Base-by-base conservation (phyloP, 1,284 basidiomycete species). In the Meira miltonrushii region DNA sequence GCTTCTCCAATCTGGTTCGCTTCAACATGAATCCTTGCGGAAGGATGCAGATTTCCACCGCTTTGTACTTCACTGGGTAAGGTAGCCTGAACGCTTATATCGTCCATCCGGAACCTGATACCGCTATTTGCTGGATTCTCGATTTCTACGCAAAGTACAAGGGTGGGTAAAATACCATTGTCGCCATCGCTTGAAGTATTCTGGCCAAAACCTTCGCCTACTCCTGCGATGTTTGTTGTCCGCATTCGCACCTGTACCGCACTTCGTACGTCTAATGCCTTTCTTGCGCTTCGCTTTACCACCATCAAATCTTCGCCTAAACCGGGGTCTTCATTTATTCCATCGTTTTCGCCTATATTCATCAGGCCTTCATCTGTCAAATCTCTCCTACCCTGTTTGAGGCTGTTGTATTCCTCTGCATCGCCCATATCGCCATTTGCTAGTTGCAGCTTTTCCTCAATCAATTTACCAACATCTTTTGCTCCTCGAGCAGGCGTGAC, bases 141-240 rank as follows among this genome's bases (percentile, higher is more conserved):
- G 9, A 58, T 39, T 40, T 58, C 56, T 12, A 58, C 56, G 19
- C 53, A 58, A 21, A 58, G 56, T 9, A 58, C 38, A 12, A 58
- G 50, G 13, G 28, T 33, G 7, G 33, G 21, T 5, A 41, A 21
- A 17, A 39, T n/a, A n/a, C 10, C 13, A 10, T 57, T 44, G 17
- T 46, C 55, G 12, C 37, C 55, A 19, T 57, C 55, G 8, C 9
- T n/a, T 7, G 21, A 19, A 4, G 28, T 33, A 8, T 33, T 33
- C 3, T 33, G 28, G 8, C 28, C 28, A 33, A 33, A 33, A 8
- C 28, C 28, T 17, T 19, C 33, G 9, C 11, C 52, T 9, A 57
- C 10, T 25, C 33, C 44, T n/a, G 55, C 46, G 21, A 54, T 44
- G 19, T 28, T 43, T 13, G 37, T 40, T 9, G 47, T 39, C 15